Conservation (phyloP, 1,284 basidiomycete species). For the Ganoderma boninense region DNA sequence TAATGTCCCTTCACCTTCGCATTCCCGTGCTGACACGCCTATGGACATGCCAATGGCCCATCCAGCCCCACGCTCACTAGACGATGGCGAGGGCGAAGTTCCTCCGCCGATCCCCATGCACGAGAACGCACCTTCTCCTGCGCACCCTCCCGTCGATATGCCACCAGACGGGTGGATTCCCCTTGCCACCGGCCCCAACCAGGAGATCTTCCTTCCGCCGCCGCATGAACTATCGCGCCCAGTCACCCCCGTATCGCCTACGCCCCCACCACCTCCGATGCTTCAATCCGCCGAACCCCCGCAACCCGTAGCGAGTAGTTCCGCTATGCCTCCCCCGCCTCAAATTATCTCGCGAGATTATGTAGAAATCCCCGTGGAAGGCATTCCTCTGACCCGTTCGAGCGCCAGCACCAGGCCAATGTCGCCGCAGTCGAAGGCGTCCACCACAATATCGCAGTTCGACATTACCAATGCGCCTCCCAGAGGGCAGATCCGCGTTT, state of each 20-base stretch:
- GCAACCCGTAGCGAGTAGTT: slow-evolving; percentile 5
- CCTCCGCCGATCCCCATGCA: slow-evolving; percentile 46
- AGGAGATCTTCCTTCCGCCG: slow-evolving; percentile 46
- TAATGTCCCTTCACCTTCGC: slow-evolving; percentile 33
- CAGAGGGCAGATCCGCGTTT: slow-evolving; percentile 16
- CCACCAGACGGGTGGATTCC: slow-evolving; percentile 54
- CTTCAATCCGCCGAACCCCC: slow-evolving; percentile 8
- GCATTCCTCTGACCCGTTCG: slow-evolving; percentile 13
- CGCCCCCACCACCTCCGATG: slow-evolving; percentile 13
- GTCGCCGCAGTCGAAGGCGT: slow-evolving; percentile 39
- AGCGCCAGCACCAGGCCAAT: slow-evolving; percentile 24
- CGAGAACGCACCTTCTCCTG: slow-evolving; percentile 35
- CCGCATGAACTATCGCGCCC: slow-evolving; percentile 47
- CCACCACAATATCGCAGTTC: slow-evolving; percentile 41
- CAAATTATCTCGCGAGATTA: slow-evolving; percentile 34
- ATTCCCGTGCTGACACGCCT: slow-evolving; percentile 31
- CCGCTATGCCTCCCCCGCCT: slow-evolving; percentile 19
- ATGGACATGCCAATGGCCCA: slow-evolving; percentile 24
- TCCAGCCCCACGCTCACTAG: slow-evolving; percentile 24
- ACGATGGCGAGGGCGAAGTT: slow-evolving; percentile 24
- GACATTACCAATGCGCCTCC: slow-evolving; percentile 35
- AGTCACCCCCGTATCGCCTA: slow-evolving; percentile 23
- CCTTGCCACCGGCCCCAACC: slow-evolving; percentile 36
- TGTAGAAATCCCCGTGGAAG: slow-evolving; percentile 19
- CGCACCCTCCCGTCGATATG: slow-evolving; percentile 35